Percentiles rank a stretch among this genome's conserved stretches.
These are phyloP conservation scores for Sporormia fimetaria DNA, from an alignment of 495 filamentous ascomycete species.

Conservation along the genomic window DNA sequence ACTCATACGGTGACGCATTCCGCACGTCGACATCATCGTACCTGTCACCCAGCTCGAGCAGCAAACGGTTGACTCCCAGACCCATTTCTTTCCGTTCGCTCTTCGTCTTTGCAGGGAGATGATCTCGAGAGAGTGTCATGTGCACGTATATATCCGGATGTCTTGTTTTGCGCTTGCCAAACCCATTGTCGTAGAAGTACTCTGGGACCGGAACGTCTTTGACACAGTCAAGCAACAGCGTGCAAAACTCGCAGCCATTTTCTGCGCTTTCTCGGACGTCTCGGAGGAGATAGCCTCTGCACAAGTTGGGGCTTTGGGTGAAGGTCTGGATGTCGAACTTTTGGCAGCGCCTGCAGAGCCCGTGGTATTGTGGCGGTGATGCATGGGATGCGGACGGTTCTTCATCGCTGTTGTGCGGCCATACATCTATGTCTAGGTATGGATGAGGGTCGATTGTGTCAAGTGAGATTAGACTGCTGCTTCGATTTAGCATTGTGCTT, in stretches of 20 bases:
- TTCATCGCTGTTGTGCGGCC: too few relatives aligned
- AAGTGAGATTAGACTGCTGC: too few relatives aligned
- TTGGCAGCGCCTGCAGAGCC: conserved; percentile 4
- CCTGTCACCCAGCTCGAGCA: conserved; percentile 3
- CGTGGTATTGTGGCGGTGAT: too few relatives aligned
- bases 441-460: too few relatives aligned
- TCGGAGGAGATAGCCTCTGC: conserved; percentile 1
- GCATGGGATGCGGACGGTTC: too few relatives aligned
- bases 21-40: conserved; percentile 2
- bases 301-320: background rate
- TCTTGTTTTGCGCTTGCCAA: background rate
- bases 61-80: background rate
- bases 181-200: conserved; percentile 3
- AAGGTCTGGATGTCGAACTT: conserved; percentile 4
- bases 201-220: background rate
- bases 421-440: too few relatives aligned
- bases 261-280: background rate
- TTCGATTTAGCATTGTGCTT: too few relatives aligned
- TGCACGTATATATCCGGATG: conserved; percentile 5
- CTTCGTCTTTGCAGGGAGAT: background rate
- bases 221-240: conserved; percentile 3
- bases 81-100: background rate
- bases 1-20: background rate
- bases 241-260: conserved; percentile 5
- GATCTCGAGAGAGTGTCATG: conserved; percentile 3